phyloP scores from a whole-genome alignment of 805 yeast genomes.

The Cyberlindnera mycetangii region DNA sequence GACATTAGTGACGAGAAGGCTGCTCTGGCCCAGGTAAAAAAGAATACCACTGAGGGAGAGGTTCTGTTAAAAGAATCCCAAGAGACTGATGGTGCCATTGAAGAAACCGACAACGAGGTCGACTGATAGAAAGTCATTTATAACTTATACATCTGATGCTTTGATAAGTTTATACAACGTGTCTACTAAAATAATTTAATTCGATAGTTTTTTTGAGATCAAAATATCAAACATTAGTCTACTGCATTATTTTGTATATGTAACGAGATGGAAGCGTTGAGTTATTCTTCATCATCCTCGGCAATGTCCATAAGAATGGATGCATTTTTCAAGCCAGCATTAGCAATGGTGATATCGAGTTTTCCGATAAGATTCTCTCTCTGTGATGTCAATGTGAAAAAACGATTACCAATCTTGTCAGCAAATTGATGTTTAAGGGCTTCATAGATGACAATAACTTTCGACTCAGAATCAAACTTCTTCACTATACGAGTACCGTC shows the following conservation, averaged over 20 bases:
- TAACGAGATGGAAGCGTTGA: too few relatives aligned
- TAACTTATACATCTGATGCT: not conserved
- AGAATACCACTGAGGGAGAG: not conserved
- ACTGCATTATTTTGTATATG: too few relatives aligned
- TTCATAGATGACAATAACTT: conserved; percentile 58
- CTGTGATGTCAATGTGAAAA: conserved; percentile 41
- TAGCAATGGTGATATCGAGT: conserved; percentile 58
- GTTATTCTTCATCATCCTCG: conserved; percentile 9
- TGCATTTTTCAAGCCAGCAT: conserved; percentile 80
- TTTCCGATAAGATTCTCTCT: conserved; percentile 54
- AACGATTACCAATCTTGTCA: conserved; percentile 37
- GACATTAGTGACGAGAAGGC: not conserved
- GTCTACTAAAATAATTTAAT: too few relatives aligned
- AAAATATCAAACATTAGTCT: too few relatives aligned
- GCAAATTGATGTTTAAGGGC: conserved; percentile 57
- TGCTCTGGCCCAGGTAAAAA: not conserved
- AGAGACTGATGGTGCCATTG: not conserved
- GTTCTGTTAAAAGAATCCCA: not conserved
- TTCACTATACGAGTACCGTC: conserved; percentile 82
- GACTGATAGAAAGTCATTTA: not conserved
- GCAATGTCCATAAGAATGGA: conserved; percentile 37
- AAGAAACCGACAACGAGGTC: conserved; percentile 15
- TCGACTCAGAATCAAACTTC: conserved; percentile 57
- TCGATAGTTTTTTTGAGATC: too few relatives aligned
- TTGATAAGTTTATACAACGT: too few relatives aligned